Evolutionary conservation across 78 protist species (phyloP).

Genomic region (Emiliania huxleyi): DNA sequence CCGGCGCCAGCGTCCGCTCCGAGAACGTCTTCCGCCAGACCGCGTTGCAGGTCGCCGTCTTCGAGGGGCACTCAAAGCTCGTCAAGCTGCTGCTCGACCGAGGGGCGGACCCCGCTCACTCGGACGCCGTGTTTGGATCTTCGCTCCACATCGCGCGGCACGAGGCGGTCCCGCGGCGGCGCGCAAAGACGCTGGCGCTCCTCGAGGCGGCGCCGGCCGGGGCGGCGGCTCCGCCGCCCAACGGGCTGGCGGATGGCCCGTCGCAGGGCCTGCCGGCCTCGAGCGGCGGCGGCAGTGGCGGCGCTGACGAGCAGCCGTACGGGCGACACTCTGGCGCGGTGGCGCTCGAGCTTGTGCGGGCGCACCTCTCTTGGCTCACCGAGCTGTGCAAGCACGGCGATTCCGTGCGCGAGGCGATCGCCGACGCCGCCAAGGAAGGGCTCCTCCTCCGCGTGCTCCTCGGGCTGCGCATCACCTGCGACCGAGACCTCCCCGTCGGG

Average conservation of each 20-base stretch:
- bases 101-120: background rate
- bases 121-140: background rate
- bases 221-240: no score
- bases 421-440: background rate
- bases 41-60: background rate
- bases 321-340: background rate
- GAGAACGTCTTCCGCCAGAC: background rate
- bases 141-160: background rate
- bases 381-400: background rate
- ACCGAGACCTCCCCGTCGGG: background rate
- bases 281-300: background rate
- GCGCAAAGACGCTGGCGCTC: background rate
- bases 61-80: background rate
- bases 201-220: no score
- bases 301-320: background rate
- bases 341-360: background rate
- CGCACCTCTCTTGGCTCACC: background rate
- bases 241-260: no score
- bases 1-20: background rate
- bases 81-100: background rate
- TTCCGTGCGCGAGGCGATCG: background rate
- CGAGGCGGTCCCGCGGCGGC: background rate
- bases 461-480: background rate
- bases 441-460: background rate
- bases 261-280: no score